Percentiles rank a stretch among this genome's conserved stretches.
phyloP scores from a whole-genome alignment of 2,329 filamentous ascomycete genomes.

The Calonectria montana region DNA sequence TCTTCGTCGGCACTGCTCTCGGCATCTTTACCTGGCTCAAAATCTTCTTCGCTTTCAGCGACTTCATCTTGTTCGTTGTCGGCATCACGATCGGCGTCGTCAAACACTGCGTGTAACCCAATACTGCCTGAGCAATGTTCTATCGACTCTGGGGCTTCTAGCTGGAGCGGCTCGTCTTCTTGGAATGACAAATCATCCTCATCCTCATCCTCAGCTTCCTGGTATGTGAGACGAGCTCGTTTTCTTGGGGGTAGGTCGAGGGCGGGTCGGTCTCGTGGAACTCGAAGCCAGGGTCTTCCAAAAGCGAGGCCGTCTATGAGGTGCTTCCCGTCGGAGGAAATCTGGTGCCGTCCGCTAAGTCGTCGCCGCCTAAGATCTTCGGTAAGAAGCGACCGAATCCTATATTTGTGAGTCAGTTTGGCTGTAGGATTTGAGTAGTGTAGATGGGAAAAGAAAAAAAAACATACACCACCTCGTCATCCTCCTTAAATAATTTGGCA shows the following conservation, averaged over 20 bases:
- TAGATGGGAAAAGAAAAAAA: not conserved
- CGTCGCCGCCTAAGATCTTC: conserved; percentile 79
- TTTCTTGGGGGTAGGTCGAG: conserved; percentile 82
- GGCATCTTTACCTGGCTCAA: conserved; percentile 32
- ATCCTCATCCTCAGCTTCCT: conserved; percentile 52
- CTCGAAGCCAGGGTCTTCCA: conserved; percentile 76
- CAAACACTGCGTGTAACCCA: conserved; percentile 31
- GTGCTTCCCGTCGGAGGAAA: conserved; percentile 81
- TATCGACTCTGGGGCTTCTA: conserved; percentile 45
- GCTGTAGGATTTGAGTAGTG: not conserved
- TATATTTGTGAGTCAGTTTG: conserved; percentile 47
- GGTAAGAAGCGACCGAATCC: conserved; percentile 81
- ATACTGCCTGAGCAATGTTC: conserved; percentile 33
- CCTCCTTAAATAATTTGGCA: conserved; percentile 77
- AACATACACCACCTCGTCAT: conserved; percentile 83
- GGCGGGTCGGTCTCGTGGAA: conserved; percentile 70
- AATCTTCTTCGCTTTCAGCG: conserved; percentile 42
- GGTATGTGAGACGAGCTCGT: conserved; percentile 64
- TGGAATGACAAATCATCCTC: conserved; percentile 49
- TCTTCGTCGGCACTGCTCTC: conserved; percentile 28
- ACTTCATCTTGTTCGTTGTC: conserved; percentile 31
- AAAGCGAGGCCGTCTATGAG: conserved; percentile 89
- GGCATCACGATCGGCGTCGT: conserved; percentile 33
- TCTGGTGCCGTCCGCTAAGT: conserved; percentile 83
- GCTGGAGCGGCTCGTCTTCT: conserved; percentile 43